These are phyloP conservation scores for Leptoxyphium fumago DNA, from an alignment of 2,329 filamentous ascomycete species.

Conservation along the genomic window DNA sequence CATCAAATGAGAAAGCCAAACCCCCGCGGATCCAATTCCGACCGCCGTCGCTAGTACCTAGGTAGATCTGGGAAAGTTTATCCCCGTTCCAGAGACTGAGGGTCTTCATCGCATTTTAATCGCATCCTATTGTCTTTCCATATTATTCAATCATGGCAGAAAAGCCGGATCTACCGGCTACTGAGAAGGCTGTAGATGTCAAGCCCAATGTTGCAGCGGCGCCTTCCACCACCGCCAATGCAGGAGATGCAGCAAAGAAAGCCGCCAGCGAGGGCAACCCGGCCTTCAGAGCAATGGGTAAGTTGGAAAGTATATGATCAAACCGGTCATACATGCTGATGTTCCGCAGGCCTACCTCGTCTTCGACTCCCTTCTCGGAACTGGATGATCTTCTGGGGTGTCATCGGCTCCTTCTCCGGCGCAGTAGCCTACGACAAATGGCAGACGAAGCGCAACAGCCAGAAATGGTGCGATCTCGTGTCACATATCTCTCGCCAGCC, in stretches of 20 bases:
- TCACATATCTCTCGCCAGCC: conserved; percentile 69
- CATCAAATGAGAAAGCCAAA: too few species aligned
- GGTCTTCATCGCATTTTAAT: too few species aligned
- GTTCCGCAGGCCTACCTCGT: conserved; percentile 55
- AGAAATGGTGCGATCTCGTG: conserved; percentile 76
- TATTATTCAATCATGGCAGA: conserved; percentile 7
- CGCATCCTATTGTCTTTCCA: not conserved
- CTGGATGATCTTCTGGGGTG: conserved; percentile 86
- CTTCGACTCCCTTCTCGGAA: conserved; percentile 86
- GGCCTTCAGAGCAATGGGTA: conserved; percentile 57
- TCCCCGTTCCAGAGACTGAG: too few species aligned
- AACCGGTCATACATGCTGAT: not conserved
- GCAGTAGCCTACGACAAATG: conserved; percentile 85
- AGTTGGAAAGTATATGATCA: conserved; percentile 3
- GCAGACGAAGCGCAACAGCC: conserved; percentile 70
- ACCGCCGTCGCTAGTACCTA: too few species aligned
- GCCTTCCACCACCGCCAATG: not conserved
- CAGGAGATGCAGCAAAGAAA: conserved; percentile 19
- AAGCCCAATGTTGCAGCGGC: conserved; percentile 3
- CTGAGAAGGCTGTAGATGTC: conserved; percentile 6
- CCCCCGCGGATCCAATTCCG: too few species aligned
- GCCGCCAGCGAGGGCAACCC: conserved; percentile 45
- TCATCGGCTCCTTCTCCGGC: conserved; percentile 62
- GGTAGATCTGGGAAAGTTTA: too few species aligned
- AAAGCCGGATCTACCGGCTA: conserved; percentile 7